Evolutionary conservation across 2,329 filamentous ascomycete genomes (phyloP).

Genomic region (Trichoderma koningii): DNA sequence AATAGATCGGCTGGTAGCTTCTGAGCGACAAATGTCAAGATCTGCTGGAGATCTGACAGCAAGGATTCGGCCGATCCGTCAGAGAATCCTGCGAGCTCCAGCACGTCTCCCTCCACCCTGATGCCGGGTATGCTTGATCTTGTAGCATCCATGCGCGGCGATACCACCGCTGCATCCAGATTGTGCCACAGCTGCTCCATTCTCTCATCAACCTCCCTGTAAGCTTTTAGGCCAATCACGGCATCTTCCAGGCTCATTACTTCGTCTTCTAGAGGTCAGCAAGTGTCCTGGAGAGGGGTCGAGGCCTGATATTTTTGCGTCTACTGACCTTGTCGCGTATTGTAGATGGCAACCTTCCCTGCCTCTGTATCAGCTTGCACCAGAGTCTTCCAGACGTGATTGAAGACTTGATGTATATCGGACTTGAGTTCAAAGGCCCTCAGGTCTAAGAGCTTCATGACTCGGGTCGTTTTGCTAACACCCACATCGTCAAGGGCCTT

Average conservation of each 20-base stretch:
- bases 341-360: constrained; percentile 58
- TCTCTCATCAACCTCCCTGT: constrained; percentile 62
- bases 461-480: constrained; percentile 61
- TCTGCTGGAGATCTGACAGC: constrained; percentile 54
- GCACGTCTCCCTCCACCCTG: constrained; percentile 44
- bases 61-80: constrained; percentile 53
- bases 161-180: constrained; percentile 62
- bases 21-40: constrained; percentile 55
- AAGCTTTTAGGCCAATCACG: constrained; percentile 58
- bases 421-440: constrained; percentile 67
- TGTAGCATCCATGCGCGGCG: constrained; percentile 56
- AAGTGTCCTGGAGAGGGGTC: background rate
- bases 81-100: constrained; percentile 48
- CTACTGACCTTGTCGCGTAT: constrained; percentile 51
- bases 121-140: constrained; percentile 44
- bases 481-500: constrained; percentile 60
- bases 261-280: constrained; percentile 44
- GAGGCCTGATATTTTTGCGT: background rate
- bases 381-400: constrained; percentile 69
- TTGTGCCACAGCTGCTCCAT: constrained; percentile 64
- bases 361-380: constrained; percentile 62
- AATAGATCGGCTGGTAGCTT: constrained; percentile 58
- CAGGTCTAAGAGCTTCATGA: constrained; percentile 64
- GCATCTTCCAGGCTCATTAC: constrained; percentile 57
- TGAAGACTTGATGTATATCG: constrained; percentile 66